Conservation (phyloP, 2,329 filamentous ascomycete genomes). For the Penicillium palitans region DNA sequence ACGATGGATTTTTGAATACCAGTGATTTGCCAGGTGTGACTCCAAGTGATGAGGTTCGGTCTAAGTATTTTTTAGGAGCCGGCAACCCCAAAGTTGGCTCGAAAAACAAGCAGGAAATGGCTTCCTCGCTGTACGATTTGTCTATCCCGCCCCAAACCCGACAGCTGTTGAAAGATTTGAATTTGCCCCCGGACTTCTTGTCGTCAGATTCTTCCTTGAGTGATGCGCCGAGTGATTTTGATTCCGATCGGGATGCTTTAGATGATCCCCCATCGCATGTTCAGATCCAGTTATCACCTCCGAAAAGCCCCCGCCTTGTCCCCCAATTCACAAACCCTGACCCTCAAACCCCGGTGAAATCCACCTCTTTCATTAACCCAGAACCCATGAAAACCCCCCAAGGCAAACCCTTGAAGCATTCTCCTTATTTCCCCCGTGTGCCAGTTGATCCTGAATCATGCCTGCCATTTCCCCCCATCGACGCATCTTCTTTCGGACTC, state of each 20-base stretch:
- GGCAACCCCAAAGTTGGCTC: neutral
- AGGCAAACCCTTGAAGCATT: slow-evolving; percentile 30
- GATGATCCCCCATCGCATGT: neutral
- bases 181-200: slow-evolving; percentile 22
- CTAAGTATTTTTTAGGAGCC: slow-evolving; percentile 35
- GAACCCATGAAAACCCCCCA: slow-evolving; percentile 15
- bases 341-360: slow-evolving; percentile 10
- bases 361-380: neutral
- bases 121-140: neutral
- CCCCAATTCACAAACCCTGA: neutral
- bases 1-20: slow-evolving; percentile 40
- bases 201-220: slow-evolving; percentile 37
- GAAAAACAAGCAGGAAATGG: neutral
- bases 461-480: slow-evolving; percentile 66
- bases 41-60: slow-evolving; percentile 43
- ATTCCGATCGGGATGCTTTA: slow-evolving; percentile 10
- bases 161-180: slow-evolving; percentile 15
- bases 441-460: slow-evolving; percentile 44
- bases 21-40: slow-evolving; percentile 42
- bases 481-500: slow-evolving; percentile 67
- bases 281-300: neutral
- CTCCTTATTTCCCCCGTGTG: slow-evolving; percentile 46
- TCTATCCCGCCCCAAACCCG: slow-evolving; percentile 18
- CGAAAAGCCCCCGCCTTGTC: neutral
- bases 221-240: slow-evolving; percentile 37